A percentile compares a stretch with the other conserved stretches of the same genome.
phyloP scores from a whole-genome alignment of 2,329 filamentous ascomycete genomes.

The Phaeosphaeriaceae sp. region DNA sequence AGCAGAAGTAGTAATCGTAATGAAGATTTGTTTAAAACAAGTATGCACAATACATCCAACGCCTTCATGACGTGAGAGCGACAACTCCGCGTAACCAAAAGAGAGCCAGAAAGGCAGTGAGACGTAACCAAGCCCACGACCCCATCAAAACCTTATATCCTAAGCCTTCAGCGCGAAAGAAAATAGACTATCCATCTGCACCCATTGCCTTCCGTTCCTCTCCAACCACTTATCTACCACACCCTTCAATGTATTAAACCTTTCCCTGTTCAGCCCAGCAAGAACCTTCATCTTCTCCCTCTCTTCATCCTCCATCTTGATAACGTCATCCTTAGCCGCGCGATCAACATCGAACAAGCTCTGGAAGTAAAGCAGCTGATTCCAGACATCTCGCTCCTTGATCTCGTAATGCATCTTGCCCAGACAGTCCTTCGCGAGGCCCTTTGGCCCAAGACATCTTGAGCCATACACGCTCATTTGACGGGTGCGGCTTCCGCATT shows the following conservation, averaged over 20 bases:
- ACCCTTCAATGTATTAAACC: slow-evolving; percentile 77
- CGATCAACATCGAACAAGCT: slow-evolving; percentile 90
- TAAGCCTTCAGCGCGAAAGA: slow-evolving; percentile 58
- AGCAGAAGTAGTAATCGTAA: slow-evolving; percentile 2
- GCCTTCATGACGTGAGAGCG: slow-evolving; percentile 2
- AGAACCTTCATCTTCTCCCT: slow-evolving; percentile 68
- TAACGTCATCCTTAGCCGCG: slow-evolving; percentile 61
- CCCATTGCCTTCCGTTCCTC: slow-evolving; percentile 90
- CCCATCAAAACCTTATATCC: too few species aligned
- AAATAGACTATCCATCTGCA: slow-evolving; percentile 91
- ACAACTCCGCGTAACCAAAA: not conserved
- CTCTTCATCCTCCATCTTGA: slow-evolving; percentile 62
- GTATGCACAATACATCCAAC: slow-evolving; percentile 7
- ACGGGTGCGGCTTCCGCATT: slow-evolving; percentile 84
- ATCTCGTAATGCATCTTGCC: slow-evolving; percentile 91
- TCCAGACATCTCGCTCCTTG: slow-evolving; percentile 89
- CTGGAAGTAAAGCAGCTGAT: slow-evolving; percentile 88
- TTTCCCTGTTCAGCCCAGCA: slow-evolving; percentile 79
- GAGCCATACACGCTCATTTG: slow-evolving; percentile 94
- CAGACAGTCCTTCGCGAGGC: slow-evolving; percentile 81
- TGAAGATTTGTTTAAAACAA: slow-evolving; percentile 5
- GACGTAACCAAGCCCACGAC: too few species aligned
- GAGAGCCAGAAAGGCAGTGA: not conserved
- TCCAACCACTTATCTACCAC: slow-evolving; percentile 85
- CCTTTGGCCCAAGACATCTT: slow-evolving; percentile 85